Evolutionary conservation across 2,329 filamentous ascomycete species (phyloP), one percentile per base, ranked within the genome.

Genomic region (Phaeosphaeria sp.): DNA sequence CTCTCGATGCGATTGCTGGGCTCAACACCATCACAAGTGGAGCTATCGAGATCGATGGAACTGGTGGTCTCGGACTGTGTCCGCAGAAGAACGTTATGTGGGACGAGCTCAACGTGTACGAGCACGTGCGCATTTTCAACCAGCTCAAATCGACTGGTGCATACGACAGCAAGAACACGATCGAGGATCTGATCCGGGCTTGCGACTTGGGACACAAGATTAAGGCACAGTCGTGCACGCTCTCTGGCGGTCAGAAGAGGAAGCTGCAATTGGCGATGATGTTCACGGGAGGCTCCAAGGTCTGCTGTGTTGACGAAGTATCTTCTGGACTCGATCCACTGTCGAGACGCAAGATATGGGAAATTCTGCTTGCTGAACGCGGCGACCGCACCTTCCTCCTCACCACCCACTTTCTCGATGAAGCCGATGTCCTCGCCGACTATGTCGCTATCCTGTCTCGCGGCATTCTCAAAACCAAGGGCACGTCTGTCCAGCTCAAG

Each of bases 81-180:
- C 93, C 93, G 0, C 93, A 97, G 74, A 93, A 94, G 81, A 97
- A 97, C 67, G 93, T 97, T 6, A 84, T 97, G 30, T 97, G 93
- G 93, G 90, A 94, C 66, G 89, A 93, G 56, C 79, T 97, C 54
- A 96, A 91, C 0, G 92, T 96, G 0, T 86, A 88, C 68, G 92
- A 97, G 75, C 93, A 97, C 69, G 87, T 97, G 17, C 79, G 80
- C 9, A 91, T 96, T 49, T 97, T 97, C 80, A 94, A 95, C 74
- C 83, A 84, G 46, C 82, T 97, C 49, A 97, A 97, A 72, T 85
- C 89, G 0, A 65, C 72, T 6, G 69, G 72, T 15, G 60, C 81
- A 0, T 77, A 73, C 4, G 88, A 90, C 20, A 81, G 81, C 2
- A 85, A 85, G 47, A 79, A 85, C 0, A 82, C 89, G 49, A 87